Evolutionary conservation across 1,139 yeast species (phyloP), one percentile per base, ranked within the genome.

Genomic region (Pneumocystis carinii): DNA sequence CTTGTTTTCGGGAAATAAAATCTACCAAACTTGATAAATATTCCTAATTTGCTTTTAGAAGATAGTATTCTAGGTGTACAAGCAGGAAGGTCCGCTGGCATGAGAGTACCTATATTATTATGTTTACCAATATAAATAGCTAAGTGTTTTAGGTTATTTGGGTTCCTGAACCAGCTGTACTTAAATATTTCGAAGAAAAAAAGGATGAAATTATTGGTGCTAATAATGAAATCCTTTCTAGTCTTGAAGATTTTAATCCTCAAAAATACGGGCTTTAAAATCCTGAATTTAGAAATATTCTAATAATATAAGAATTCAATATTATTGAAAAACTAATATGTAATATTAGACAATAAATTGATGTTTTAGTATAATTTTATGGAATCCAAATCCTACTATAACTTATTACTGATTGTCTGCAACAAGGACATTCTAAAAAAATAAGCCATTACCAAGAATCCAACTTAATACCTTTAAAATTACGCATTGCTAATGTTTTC

Each of bases 51-150:
- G 10, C 19, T 17, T 17, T 41, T 41, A 41, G 98, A 92, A 75
- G 98, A 92, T 74, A 97, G 96, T 1, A 77, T 89, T 59, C 90
- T 95, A 0, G 97, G 97, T 1, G 92, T 90, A 37, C 71, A 77
- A 35, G 86, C 96, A 3, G 98, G 95, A 10, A 78, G 77, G 66
- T 86, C 90, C 12, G 88, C 96, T 39, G 90, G 90, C n/a, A 87
- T 89, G 15, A 80, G 53, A 41, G 53, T 41, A 19, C 19, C 27
- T 38, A n/a, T 32, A 32, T 17, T 41, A 41, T 41, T n/a, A 5
- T n/a, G 19, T 41, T 17, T 41, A 17, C 5, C 53, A 3, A 14
- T 41, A 41, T n/a, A 17, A 17, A 7, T 41, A 17, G 17, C 53
- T 19, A 41, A 41, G 12, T 8, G 19, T 12, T 5, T 17, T 24